phyloP scores from a whole-genome alignment of 495 filamentous ascomycete species.

The Wilcoxina mikolae region DNA sequence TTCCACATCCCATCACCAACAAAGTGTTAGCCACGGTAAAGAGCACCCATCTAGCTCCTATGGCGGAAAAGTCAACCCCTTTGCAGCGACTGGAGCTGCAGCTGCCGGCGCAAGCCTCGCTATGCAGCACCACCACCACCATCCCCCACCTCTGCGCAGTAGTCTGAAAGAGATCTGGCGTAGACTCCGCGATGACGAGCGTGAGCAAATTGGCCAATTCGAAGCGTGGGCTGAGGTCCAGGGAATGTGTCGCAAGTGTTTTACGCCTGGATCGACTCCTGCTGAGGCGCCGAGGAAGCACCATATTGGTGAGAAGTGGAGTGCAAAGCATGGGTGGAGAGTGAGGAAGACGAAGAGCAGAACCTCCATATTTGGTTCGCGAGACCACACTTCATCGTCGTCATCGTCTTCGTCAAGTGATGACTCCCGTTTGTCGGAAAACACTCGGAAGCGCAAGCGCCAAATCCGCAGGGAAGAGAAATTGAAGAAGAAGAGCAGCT shows the following conservation, averaged over 20 bases:
- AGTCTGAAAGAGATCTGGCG: constrained; percentile 20
- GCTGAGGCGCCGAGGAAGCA: constrained; percentile 51
- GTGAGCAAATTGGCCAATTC: constrained; percentile 52
- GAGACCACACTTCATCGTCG: not conserved
- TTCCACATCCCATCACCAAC: too few relatives aligned
- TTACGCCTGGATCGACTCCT: constrained; percentile 46
- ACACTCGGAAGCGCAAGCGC: constrained; percentile 2
- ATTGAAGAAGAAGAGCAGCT: not conserved
- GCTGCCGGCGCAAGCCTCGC: constrained; percentile 4
- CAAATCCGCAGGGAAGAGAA: constrained; percentile 12
- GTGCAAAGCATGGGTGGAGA: constrained; percentile 8
- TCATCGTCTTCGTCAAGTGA: constrained; percentile 6
- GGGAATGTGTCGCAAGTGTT: constrained; percentile 54
- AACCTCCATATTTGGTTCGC: too few relatives aligned
- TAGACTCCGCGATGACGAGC: constrained; percentile 33
- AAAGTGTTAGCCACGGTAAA: too few relatives aligned
- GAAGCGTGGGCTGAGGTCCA: constrained; percentile 62
- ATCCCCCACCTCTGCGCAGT: constrained; percentile 18
- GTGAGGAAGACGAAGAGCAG: not conserved
- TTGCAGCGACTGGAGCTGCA: not conserved
- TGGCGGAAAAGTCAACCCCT: not conserved
- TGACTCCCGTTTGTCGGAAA: constrained; percentile 15
- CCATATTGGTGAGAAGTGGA: constrained; percentile 34
- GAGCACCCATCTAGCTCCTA: too few relatives aligned
- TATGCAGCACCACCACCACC: constrained; percentile 16